Base-by-base conservation (phyloP, 2,329 filamentous ascomycete genomes). In the Fusarium ramigenum region DNA sequence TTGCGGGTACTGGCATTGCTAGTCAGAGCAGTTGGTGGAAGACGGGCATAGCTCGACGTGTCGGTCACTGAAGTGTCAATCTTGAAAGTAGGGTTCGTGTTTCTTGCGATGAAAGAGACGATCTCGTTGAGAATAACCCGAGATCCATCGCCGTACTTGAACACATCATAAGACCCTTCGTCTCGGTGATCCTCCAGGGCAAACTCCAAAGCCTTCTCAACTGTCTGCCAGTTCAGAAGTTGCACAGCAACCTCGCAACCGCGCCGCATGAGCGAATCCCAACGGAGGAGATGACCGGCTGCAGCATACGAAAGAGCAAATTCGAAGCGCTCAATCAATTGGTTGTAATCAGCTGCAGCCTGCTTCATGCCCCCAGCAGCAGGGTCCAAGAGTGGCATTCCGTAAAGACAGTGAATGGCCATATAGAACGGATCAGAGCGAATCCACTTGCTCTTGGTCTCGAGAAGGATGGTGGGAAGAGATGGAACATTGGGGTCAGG, bases 291-390 rank as follows among this genome's bases (percentile, higher is more conserved):
- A 56, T 88, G 84, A 1, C 91, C 92, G 9, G 90, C 88, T 32
- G 91, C 90, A 50, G 90, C 87, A 76, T 93, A 92, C 30, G 89
- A 89, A 25, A 93, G 81, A n/a, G 87, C 87, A 69, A 89, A 88
- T 37, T 86, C 82, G 65, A 90, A 85, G 25, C 84, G 85, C 12
- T 87, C 85, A 28, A 77, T 74, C 49, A 80, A 72, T 56, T 83
- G 80, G 28, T 85, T 81, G 60, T 84, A 80, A 75, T 84, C 76
- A 0, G 79, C 78, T 36, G 83, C 75, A 5, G 81, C 78, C 16
- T 78, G 76, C 28, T 82, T 78, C 30, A 74, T 57, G 14, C 73
- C 72, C 39, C 71, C 72, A 32, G 74, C 78, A 32, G 78, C 79
- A 2, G 79, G 79, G 4, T 77, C 78, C 39, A 89, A 81, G 9